These are phyloP conservation scores for Blakeslea trispora DNA, from an alignment of 371 early-diverging fungal species.

Conservation along the genomic window DNA sequence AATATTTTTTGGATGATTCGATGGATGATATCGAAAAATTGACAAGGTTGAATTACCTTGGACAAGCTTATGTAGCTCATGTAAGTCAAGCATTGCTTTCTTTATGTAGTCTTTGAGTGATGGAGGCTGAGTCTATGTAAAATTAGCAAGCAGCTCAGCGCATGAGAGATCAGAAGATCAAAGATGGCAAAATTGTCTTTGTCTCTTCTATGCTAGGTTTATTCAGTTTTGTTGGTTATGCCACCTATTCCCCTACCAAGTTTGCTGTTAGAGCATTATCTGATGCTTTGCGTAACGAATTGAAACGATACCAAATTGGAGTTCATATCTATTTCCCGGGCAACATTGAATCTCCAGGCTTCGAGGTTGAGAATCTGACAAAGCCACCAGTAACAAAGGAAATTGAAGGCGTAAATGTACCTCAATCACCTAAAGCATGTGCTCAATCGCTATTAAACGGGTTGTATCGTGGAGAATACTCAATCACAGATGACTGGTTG, in stretches of 20 bases:
- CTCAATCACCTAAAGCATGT: constrained; percentile 62
- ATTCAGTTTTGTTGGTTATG: constrained; percentile 79
- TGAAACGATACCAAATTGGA: constrained; percentile 66
- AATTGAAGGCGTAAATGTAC: constrained; percentile 76
- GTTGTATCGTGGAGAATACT: constrained; percentile 46
- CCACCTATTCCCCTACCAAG: constrained; percentile 86
- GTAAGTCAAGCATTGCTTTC: constrained; percentile 50
- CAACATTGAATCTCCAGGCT: constrained; percentile 83
- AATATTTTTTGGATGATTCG: constrained; percentile 71
- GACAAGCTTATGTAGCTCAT: constrained; percentile 75
- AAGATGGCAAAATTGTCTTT: constrained; percentile 73
- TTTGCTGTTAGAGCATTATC: constrained; percentile 82
- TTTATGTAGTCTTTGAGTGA: constrained; percentile 53
- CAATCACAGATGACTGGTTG: constrained; percentile 56
- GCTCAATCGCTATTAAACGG: constrained; percentile 62
- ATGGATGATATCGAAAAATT: constrained; percentile 61
- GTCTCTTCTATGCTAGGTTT: constrained; percentile 80
- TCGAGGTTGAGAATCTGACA: constrained; percentile 74
- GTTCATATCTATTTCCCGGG: constrained; percentile 84
- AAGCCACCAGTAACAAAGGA: constrained; percentile 81
- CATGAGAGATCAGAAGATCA: constrained; percentile 63
- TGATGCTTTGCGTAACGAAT: constrained; percentile 74
- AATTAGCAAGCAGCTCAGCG: constrained; percentile 65
- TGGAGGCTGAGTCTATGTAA: constrained; percentile 7
- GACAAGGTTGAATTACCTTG: constrained; percentile 82